Evolutionary conservation across 2,329 filamentous ascomycete species (phyloP).

Genomic region (Cladosporium phlei): DNA sequence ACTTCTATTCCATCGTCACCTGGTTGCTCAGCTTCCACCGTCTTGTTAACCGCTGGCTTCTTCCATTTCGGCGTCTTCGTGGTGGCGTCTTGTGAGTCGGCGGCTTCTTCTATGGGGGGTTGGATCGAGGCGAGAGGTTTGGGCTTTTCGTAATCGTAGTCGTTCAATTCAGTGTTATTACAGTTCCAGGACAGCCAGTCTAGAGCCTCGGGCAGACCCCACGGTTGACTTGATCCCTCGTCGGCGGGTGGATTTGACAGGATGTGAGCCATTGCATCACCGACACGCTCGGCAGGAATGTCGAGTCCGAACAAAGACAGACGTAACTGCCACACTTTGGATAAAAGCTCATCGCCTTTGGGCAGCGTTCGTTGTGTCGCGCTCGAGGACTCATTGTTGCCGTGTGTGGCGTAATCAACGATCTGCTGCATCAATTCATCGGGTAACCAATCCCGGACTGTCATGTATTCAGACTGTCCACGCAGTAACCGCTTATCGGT

Average conservation of each 20-base stretch:
- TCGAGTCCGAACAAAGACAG: conserved; percentile 64
- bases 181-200: conserved; percentile 87
- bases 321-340: conserved; percentile 80
- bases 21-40: background rate
- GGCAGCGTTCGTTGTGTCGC: conserved; percentile 39
- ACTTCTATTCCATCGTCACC: conserved; percentile 34
- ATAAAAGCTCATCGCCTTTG: conserved; percentile 72
- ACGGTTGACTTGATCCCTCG: conserved; percentile 59
- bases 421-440: conserved; percentile 73
- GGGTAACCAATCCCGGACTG: conserved; percentile 73
- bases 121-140: conserved; percentile 14
- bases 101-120: conserved; percentile 2
- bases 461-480: conserved; percentile 68
- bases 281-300: conserved; percentile 61
- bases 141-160: conserved; percentile 31
- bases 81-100: conserved; percentile 12
- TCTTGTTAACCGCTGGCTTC: background rate
- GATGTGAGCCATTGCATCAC: conserved; percentile 61
- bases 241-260: conserved; percentile 53
- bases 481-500: conserved; percentile 81
- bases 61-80: conserved; percentile 2
- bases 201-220: conserved; percentile 81
- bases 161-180: conserved; percentile 32
- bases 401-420: conserved; percentile 60
- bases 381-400: conserved; percentile 40